A percentile compares a stretch with the other conserved stretches of the same genome.
Evolutionary conservation across 2,329 filamentous ascomycete genomes (phyloP).

Genomic region (Penicillium sclerotigenum): DNA sequence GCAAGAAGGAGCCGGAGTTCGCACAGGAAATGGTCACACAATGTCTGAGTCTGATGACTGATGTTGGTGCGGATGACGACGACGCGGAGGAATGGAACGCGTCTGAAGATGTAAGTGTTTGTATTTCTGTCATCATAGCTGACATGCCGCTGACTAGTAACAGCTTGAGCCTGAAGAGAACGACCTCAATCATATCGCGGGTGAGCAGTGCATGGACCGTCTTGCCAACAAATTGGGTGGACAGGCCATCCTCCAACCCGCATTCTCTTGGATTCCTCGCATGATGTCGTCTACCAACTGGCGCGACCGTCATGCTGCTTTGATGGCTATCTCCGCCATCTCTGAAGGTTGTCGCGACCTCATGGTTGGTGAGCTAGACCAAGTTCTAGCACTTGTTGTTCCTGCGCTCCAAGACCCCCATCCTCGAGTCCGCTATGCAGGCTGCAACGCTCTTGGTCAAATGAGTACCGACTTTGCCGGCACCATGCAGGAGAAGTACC

Average conservation of each 20-base stretch:
- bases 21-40: slow-evolving; percentile 97
- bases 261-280: slow-evolving; percentile 92
- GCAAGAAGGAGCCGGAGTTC: slow-evolving; percentile 88
- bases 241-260: slow-evolving; percentile 85
- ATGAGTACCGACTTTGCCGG: slow-evolving; percentile 99
- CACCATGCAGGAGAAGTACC: slow-evolving; percentile 96
- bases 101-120: slow-evolving; percentile 73
- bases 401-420: slow-evolving; percentile 86
- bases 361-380: slow-evolving; percentile 91
- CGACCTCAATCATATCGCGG: slow-evolving; percentile 94
- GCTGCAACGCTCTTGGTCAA: slow-evolving; percentile 96
- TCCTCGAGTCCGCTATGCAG: slow-evolving; percentile 92
- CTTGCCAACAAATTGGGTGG: slow-evolving; percentile 96
- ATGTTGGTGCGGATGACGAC: slow-evolving; percentile 90
- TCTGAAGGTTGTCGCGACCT: slow-evolving; percentile 94
- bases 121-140: slow-evolving; percentile 11
- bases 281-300: slow-evolving; percentile 97
- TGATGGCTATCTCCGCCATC: slow-evolving; percentile 98
- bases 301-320: slow-evolving; percentile 90
- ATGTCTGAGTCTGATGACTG: slow-evolving; percentile 96
- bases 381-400: slow-evolving; percentile 91
- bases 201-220: slow-evolving; percentile 97
- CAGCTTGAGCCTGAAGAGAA: slow-evolving; percentile 92
- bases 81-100: slow-evolving; percentile 91
- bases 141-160: slow-evolving; percentile 21